phyloP scores from a whole-genome alignment of 345 rosid genomes.

The Syzygium aromaticum region DNA sequence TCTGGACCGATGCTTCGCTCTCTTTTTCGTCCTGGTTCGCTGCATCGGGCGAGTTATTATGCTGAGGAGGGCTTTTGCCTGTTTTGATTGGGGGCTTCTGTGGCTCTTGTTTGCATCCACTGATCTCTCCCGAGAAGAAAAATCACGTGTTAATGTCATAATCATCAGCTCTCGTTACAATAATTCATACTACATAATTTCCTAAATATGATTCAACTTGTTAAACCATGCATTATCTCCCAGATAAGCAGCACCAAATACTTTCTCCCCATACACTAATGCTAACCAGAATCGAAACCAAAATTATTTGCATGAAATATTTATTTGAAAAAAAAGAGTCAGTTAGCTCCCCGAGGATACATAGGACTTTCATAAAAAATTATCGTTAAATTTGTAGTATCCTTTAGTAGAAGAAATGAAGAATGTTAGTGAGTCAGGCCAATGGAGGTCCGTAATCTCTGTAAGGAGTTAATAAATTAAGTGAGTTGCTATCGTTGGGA shows the following conservation, averaged over 20 bases:
- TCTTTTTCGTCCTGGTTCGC: not conserved
- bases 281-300: not conserved
- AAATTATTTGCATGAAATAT: not conserved
- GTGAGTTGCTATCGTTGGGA: not conserved
- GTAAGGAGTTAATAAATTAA: not conserved
- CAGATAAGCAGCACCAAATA: not conserved
- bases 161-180: not conserved
- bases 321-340: not conserved
- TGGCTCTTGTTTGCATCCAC: not conserved
- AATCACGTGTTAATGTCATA: not conserved
- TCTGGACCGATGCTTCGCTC: not conserved
- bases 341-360: not conserved
- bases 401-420: not conserved
- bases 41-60: not conserved
- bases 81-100: not conserved
- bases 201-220: not conserved
- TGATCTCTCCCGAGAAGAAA: not conserved
- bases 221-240: not conserved
- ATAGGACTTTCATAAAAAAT: not conserved
- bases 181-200: not conserved
- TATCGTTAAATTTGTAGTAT: not conserved
- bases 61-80: not conserved
- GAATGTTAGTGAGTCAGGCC: not conserved
- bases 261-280: not conserved
- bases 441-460: not conserved